These are phyloP conservation scores for Carnegiea gigantea DNA, from an alignment of 179 eudicot species.

Conservation along the genomic window DNA sequence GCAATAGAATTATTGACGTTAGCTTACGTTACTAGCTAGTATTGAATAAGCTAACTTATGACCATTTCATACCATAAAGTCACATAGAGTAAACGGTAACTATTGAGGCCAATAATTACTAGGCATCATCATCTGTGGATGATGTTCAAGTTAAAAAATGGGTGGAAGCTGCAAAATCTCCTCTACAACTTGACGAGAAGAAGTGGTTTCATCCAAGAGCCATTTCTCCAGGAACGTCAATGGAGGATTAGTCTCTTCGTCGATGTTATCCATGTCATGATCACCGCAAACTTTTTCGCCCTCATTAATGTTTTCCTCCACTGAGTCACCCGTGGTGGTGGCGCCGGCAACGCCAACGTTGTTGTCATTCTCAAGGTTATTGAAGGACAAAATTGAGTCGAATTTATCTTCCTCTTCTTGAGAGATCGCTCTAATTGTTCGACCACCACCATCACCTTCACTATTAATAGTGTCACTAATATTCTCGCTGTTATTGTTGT, in stretches of 20 bases:
- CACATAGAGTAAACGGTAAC: neutral
- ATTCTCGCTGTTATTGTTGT: neutral
- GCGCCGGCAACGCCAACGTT: neutral
- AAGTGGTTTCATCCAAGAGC: constrained; percentile 40
- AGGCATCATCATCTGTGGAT: constrained; percentile 3
- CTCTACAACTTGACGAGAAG: constrained; percentile 28
- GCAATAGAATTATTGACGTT: neutral
- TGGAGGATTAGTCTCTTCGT: constrained; percentile 32
- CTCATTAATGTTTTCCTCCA: constrained; percentile 11
- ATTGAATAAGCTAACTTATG: neutral
- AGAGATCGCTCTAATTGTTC: neutral
- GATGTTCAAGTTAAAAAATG: constrained; percentile 12
- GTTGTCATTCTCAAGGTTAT: constrained; percentile 6
- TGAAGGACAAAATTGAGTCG: constrained; percentile 21
- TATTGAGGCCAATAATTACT: neutral
- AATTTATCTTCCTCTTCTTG: constrained; percentile 23
- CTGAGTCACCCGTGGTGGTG: constrained; percentile 2
- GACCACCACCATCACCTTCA: neutral
- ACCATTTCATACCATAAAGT: neutral
- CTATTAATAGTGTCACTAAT: neutral
- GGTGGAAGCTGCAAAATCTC: constrained; percentile 35
- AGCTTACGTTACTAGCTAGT: neutral
- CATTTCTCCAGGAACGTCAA: constrained; percentile 45
- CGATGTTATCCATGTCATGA: constrained; percentile 10
- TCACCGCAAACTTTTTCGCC: neutral